These are phyloP conservation scores for Phallus indusiatus DNA, from an alignment of 768 basidiomycete genomes.

Conservation along the genomic window DNA sequence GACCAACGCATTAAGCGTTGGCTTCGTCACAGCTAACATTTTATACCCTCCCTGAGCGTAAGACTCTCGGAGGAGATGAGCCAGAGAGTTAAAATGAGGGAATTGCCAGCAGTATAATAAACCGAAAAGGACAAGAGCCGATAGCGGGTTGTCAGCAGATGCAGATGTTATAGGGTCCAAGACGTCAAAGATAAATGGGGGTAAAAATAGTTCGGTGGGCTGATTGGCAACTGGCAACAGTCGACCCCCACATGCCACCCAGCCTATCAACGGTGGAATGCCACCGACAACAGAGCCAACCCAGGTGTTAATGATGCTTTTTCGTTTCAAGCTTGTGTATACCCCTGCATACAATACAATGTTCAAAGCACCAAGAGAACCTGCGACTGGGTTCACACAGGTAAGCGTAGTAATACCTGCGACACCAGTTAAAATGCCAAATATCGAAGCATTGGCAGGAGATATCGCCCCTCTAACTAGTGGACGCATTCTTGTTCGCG, in stretches of 20 bases:
- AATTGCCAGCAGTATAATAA: slow-evolving; percentile 97
- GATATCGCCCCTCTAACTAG: slow-evolving; percentile 79
- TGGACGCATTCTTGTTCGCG: slow-evolving; percentile 78
- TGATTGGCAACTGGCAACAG: slow-evolving; percentile 57
- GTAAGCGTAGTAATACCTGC: slow-evolving; percentile 72
- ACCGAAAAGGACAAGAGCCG: slow-evolving; percentile 71
- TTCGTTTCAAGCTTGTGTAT: slow-evolving; percentile 91
- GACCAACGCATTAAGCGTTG: slow-evolving; percentile 74
- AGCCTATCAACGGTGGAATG: slow-evolving; percentile 94
- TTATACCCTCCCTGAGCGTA: slow-evolving; percentile 91
- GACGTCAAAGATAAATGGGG: slow-evolving; percentile 45
- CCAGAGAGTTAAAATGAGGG: slow-evolving; percentile 94
- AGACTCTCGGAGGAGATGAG: slow-evolving; percentile 73
- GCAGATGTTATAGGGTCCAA: slow-evolving; percentile 28
- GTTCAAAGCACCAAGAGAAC: slow-evolving; percentile 72
- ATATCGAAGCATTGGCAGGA: slow-evolving; percentile 74
- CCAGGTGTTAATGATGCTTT: slow-evolving; percentile 82
- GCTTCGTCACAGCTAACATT: slow-evolving; percentile 81
- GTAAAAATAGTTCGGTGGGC: slow-evolving; percentile 52
- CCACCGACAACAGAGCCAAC: slow-evolving; percentile 88
- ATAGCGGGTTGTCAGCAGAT: slow-evolving; percentile 60
- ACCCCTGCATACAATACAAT: slow-evolving; percentile 83
- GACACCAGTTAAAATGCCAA: slow-evolving; percentile 68
- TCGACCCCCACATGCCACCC: slow-evolving; percentile 87
- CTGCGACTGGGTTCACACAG: slow-evolving; percentile 78